Evolutionary conservation across 192 early-diverging fungal species (phyloP), one percentile per base, ranked within the genome.

Genomic region (Mortierella hygrophila): DNA sequence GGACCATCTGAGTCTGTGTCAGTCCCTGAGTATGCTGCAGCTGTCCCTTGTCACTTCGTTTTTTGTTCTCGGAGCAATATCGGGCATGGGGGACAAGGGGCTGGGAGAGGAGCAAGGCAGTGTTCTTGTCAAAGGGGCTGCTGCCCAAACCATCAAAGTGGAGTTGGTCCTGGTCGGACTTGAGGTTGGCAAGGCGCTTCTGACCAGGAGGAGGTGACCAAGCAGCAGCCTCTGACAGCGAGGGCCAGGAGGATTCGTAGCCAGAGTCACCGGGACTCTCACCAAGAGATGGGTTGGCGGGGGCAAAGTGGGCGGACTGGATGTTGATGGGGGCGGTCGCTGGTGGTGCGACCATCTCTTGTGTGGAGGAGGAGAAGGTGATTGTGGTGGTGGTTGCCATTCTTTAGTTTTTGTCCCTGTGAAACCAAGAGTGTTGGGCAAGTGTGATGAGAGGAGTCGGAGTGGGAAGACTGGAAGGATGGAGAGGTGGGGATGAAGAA

Each of bases 191-290:
- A n/a, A 55, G 72, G 9, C 79, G 79, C 41, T 73, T 80, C 40
- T 81, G 79, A 4, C 68, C 75, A 0, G 49, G 44, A 23, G 73
- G 78, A 35, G 84, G 84, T 16, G 75, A 74, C 74, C 84, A 81
- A 7, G 84, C 76, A 11, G 84, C 84, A 40, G 84, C 84, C 79
- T 86, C 84, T 47, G 72, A 75, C 23, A 86, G 76, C 6, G 84
- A 86, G 1, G 84, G 84, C 84, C 84, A 86, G n/a, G 84, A 86
- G 54, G 84, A 86, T 72, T 86, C 83, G 32, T 85, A 85, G 20
- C 83, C 83, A 85, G 83, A 85, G 70, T 85, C 83, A 32, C 26
- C 83, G 10, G 54, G 75, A 80, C 83, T 85, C 40, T 80, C 84
- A 29, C 57, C 68, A 23, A 76, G 70, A 26, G 72, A 57, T 32